Evolutionary conservation across 306 rosid species (phyloP).

Genomic region (Cyclanthera cordifolia): DNA sequence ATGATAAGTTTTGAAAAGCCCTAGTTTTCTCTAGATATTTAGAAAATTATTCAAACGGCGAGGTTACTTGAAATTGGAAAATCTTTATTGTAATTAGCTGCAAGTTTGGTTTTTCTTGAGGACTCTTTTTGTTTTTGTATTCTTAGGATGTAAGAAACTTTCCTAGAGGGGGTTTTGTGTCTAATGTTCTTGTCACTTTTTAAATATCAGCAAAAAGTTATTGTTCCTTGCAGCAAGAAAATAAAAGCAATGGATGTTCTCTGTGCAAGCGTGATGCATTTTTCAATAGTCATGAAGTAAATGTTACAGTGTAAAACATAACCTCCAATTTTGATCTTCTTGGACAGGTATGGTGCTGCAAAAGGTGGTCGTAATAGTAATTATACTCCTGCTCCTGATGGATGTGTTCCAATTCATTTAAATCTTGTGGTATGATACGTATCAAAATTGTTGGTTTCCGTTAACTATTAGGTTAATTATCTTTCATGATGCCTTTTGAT

Average conservation of each 20-base stretch:
- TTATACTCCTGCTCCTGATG: conserved; percentile 48
- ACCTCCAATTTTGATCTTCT: conserved; percentile 8
- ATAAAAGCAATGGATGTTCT: background rate
- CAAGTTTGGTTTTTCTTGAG: no score
- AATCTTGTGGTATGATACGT: conserved; percentile 67
- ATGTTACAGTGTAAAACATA: background rate
- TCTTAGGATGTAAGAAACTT: no score
- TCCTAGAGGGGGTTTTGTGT: no score
- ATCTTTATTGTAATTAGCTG: no score
- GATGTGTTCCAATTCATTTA: conserved; percentile 67
- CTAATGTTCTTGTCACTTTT: no score
- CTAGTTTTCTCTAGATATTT: no score
- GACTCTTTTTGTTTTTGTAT: no score
- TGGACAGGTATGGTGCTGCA: conserved; percentile 52
- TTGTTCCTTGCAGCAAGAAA: background rate
- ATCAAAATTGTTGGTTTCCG: background rate
- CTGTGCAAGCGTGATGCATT: background rate
- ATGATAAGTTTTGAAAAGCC: no score
- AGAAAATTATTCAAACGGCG: no score
- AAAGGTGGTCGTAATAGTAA: conserved; percentile 31
- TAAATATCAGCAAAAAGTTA: background rate
- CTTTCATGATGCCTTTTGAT: background rate
- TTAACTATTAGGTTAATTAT: background rate
- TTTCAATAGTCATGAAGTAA: background rate
- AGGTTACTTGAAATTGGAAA: no score